These are phyloP conservation scores for Phalaenopsis aphrodite DNA, from an alignment of 106 monocot genomes.

Conservation along the genomic window DNA sequence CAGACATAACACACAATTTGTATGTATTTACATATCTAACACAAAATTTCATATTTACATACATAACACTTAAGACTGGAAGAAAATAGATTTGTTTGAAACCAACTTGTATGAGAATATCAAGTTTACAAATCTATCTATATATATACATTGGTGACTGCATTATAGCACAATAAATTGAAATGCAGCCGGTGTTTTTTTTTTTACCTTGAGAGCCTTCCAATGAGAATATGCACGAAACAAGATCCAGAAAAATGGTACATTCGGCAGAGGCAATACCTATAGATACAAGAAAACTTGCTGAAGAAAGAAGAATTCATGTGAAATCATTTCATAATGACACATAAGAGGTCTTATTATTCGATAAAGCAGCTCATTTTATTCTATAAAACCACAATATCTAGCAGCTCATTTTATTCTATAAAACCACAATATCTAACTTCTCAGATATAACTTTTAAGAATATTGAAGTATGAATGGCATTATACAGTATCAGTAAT, in stretches of 20 bases:
- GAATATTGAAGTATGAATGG: neutral
- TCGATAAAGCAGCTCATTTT: neutral
- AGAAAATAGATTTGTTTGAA: too few relatives aligned
- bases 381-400: neutral
- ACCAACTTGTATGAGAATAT: too few relatives aligned
- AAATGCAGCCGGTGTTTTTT: neutral
- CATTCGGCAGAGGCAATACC: slow-evolving; percentile 85
- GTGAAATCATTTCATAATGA: neutral
- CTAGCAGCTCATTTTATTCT: neutral
- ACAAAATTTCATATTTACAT: too few relatives aligned
- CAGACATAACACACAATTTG: too few relatives aligned
- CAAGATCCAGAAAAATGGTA: slow-evolving; percentile 88
- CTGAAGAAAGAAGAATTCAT: neutral
- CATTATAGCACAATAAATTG: neutral
- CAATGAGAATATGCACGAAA: slow-evolving; percentile 90
- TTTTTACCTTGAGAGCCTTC: slow-evolving; percentile 76
- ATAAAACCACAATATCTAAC: neutral
- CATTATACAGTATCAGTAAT: neutral
- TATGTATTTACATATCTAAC: too few relatives aligned
- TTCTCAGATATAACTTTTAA: neutral
- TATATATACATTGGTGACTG: neutral
- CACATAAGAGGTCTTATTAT: neutral
- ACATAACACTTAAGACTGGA: too few relatives aligned
- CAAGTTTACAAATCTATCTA: too few relatives aligned
- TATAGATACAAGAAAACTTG: slow-evolving; percentile 10